Evolutionary conservation across 768 basidiomycete species (phyloP).

Genomic region (Podaxis sp.): DNA sequence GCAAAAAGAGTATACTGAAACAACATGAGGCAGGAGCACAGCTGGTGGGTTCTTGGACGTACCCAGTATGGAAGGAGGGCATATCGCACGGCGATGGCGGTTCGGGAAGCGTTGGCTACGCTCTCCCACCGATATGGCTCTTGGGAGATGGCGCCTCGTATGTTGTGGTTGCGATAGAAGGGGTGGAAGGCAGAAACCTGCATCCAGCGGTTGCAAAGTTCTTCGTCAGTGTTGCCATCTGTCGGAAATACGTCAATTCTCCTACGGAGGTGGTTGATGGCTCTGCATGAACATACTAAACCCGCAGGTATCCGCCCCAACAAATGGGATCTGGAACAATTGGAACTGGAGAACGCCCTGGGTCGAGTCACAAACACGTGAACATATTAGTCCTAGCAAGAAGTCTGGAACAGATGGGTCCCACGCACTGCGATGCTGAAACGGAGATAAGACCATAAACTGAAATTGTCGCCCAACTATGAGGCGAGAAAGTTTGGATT

Average conservation of each 20-base stretch:
- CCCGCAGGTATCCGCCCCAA: slow-evolving; percentile 76
- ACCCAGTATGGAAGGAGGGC: slow-evolving; percentile 78
- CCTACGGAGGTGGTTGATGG: slow-evolving; percentile 15
- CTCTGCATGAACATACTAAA: slow-evolving; percentile 37
- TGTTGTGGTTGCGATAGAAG: slow-evolving; percentile 80
- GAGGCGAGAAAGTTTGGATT: slow-evolving; percentile 5
- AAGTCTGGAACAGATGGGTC: slow-evolving; percentile 11
- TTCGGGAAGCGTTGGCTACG: slow-evolving; percentile 69
- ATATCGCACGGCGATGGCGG: slow-evolving; percentile 69
- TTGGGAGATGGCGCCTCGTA: slow-evolving; percentile 61
- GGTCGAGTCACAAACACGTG: slow-evolving; percentile 2
- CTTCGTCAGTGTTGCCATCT: slow-evolving; percentile 70
- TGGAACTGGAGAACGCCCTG: slow-evolving; percentile 82
- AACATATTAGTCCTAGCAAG: slow-evolving; percentile 5
- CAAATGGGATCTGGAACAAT: slow-evolving; percentile 79
- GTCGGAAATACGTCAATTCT: slow-evolving; percentile 6
- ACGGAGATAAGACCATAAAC: slow-evolving; percentile 70
- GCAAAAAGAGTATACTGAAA: slow-evolving; percentile 69
- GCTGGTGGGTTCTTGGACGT: slow-evolving; percentile 18
- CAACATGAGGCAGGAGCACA: not conserved
- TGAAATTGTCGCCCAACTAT: slow-evolving; percentile 76
- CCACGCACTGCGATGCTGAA: slow-evolving; percentile 46
- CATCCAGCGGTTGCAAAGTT: slow-evolving; percentile 85
- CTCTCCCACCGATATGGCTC: slow-evolving; percentile 82
- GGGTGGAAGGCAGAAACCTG: slow-evolving; percentile 78